Evolutionary conservation across 2,329 filamentous ascomycete genomes (phyloP), one percentile per base, ranked within the genome.

Genomic region (Colletotrichum navitas): DNA sequence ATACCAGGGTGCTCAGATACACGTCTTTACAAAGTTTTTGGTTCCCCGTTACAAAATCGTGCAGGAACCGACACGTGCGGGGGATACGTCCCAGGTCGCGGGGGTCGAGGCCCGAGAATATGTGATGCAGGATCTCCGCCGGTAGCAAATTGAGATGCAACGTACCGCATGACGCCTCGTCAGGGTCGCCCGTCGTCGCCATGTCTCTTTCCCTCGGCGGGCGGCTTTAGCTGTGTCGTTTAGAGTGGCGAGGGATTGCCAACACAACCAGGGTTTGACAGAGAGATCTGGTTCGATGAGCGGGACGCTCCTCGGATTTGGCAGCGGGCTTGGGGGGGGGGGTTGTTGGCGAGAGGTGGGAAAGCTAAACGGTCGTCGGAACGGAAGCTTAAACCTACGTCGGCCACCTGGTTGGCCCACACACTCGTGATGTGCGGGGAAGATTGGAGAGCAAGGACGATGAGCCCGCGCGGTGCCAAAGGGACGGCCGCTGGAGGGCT

Each of bases 81-180:
- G 85, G 83, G 55, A 92, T 77, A 10, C 80, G 77, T 1, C 84
- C 82, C 11, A 93, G 80, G 73, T 93, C 91, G 51, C 80, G 78
- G 1, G 89, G 88, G 36, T 87, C 80, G 47, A 92, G 83, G 74
- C 85, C 84, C 68, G 78, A 80, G 73, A 93, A 82, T 74, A 93
- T 88, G 76, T 86, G 82, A 76, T 91, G 88, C 34, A 93, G 78
- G 52, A 93, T 85, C 82, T 93, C 91, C 8, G 87, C 83, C 11
- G 90, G 90, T 29, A 92, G 85, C 54, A 73, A 24, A 24, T 45
- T 70, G 26, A 74, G 62, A 45, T 70, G 68, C 52, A 67, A 51
- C 71, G 56, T 67, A 18, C 34, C 49, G 43, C 34, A 24, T 56
- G 62, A 56, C 45, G 60, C 34, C 24, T 29, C 49, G 34, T 62